Conservation (phyloP, 2,329 filamentous ascomycete species). For the Aspergillus novofumigatus region DNA sequence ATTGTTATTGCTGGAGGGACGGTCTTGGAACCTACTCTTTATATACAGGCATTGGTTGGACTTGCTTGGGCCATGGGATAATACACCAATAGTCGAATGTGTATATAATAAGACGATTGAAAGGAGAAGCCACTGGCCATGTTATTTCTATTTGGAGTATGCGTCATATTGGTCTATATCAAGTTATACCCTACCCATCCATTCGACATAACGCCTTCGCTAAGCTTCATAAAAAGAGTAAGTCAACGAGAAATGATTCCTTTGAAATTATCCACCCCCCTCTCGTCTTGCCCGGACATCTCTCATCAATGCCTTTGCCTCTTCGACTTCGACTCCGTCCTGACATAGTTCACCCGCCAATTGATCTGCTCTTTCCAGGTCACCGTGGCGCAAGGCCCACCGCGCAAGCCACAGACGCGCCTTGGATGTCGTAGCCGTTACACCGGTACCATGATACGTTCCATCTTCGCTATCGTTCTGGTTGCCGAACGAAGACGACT, state of each 20-base stretch:
- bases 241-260: not conserved
- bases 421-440: constrained; percentile 86
- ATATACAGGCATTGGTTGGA: not conserved
- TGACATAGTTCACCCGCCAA: constrained; percentile 89
- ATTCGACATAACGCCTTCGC: not conserved
- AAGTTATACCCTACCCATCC: not conserved
- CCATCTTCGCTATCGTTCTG: constrained; percentile 38
- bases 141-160: not conserved
- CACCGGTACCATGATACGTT: constrained; percentile 63
- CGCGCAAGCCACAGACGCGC: constrained; percentile 91
- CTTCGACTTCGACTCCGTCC: constrained; percentile 93
- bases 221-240: not conserved
- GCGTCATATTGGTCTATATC: not conserved
- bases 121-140: not conserved
- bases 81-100: not conserved
- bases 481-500: constrained; percentile 21
- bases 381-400: constrained; percentile 69
- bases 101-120: not conserved
- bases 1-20: not conserved
- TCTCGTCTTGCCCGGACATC: constrained; percentile 78
- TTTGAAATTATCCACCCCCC: constrained; percentile 15
- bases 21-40: not conserved
- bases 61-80: not conserved
- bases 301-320: constrained; percentile 86
- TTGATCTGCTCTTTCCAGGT: constrained; percentile 71